Percentiles rank a stretch among this genome's conserved stretches.
Evolutionary conservation across 208 protist species (phyloP).

Genomic region (Herpetomonas tarakana): DNA sequence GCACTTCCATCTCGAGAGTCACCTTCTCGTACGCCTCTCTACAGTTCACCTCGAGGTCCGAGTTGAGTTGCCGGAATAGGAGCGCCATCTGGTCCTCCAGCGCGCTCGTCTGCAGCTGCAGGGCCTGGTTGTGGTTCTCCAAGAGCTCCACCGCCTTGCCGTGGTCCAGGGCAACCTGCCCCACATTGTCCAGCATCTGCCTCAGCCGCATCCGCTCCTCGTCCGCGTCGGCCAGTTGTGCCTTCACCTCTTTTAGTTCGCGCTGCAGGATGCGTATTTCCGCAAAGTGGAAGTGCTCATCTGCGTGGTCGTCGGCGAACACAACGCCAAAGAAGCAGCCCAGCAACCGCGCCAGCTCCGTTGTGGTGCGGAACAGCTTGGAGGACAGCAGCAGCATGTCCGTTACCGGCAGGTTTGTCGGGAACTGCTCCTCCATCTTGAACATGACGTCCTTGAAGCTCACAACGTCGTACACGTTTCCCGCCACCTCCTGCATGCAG

Average conservation of each 20-base stretch:
- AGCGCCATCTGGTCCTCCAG: constrained; percentile 92
- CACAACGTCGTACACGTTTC: constrained; percentile 82
- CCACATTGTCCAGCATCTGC: constrained; percentile 75
- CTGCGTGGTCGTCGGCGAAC: constrained; percentile 79
- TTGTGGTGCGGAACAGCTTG: constrained; percentile 79
- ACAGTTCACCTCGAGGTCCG: constrained; percentile 71
- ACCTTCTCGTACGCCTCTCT: constrained; percentile 75
- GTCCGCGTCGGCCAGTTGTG: constrained; percentile 49
- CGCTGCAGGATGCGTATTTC: constrained; percentile 81
- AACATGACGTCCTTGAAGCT: constrained; percentile 90
- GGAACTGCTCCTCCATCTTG: constrained; percentile 69
- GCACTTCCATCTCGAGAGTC: constrained; percentile 65
- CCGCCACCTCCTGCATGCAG: constrained; percentile 66
- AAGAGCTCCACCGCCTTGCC: constrained; percentile 78
- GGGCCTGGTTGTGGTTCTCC: constrained; percentile 78
- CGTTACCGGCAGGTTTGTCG: constrained; percentile 66
- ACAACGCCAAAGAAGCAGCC: constrained; percentile 84
- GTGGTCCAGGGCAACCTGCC: constrained; percentile 73
- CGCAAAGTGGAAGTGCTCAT: constrained; percentile 89
- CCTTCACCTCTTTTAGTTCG: constrained; percentile 61
- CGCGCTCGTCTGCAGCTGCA: constrained; percentile 77
- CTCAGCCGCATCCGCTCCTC: constrained; percentile 61
- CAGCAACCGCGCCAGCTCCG: constrained; percentile 76
- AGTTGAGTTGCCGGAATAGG: constrained; percentile 87
- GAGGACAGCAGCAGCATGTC: constrained; percentile 88